Base-by-base conservation (phyloP, 139 green algal genomes). In the Closterium sp. region DNA sequence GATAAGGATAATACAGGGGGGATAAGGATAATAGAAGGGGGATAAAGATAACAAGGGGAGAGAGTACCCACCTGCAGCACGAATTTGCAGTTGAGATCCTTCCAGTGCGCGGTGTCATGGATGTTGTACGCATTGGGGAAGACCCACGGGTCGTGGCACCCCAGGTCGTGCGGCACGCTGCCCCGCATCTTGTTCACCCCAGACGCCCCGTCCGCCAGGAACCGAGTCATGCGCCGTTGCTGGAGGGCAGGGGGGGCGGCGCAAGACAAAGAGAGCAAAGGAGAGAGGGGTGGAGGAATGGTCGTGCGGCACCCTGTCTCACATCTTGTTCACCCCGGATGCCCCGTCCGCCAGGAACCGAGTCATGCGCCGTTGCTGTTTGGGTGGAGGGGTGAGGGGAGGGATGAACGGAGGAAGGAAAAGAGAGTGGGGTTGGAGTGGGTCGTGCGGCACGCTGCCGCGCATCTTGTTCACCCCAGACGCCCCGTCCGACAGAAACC, bases 51-150 rank as follows among this genome's bases (percentile, higher is more conserved):
- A 55, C 4, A 55, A 55, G 36, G 19, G 4, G 3, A 19, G 38
- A 6, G 3, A 19, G 38, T 4, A 6, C 55, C 4, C 55, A 76
- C 92, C 92, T 94, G 92, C 32, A 94, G 84, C 34, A 94, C 92
- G 76, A 94, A 94, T 66, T 94, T 94, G 85, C 85, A 87, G 38
- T 94, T 94, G 12, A 94, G 43, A 7, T 94, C 92, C 69, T 94
- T 94, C 92, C 92, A 94, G 16, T 76, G n/a, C 0, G 33, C 64
- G 84, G 92, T 94, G 83, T 94, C 81, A 55, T 94, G 92, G 81
- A 94, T 94, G 83, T 93, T 94, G 92, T 94, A 94, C 34, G 89
- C 36, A 28, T 94, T 94, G 31, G 91, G 28, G 21, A 69, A 34
- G 16, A 93, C 23, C 92, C 91, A 94, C 2, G 92, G 92, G 81